Evolutionary conservation across 176 grass and related monocot species (phyloP), one percentile per base, ranked within the genome.

Genomic region (Chrysopogon serrulatus): DNA sequence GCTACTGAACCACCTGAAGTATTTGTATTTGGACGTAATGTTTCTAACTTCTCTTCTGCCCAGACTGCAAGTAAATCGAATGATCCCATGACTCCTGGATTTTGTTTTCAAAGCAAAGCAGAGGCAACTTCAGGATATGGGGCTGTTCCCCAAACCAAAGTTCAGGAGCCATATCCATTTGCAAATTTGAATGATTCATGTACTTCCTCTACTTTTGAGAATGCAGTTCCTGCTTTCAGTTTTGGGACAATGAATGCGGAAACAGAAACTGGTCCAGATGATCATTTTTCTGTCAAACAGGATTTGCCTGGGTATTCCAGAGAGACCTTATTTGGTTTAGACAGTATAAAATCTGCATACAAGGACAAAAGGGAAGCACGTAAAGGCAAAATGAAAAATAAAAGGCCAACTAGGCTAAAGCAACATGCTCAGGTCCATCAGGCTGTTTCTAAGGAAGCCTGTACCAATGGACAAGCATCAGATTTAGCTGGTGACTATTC

Each of bases 401-500:
- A 89, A 80, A 94, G 49, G 13, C 74, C 70, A 44, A 73, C 36
- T 74, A 96, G 74, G 75, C 37, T 72, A 56, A 95, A 88, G 75
- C 90, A 92, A 71, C 57, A 47, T 61, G 31, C 65, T 68, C 71
- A 79, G 44, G 23, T 30, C 63, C 74, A 87, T 72, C 85, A 92
- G 4, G 79, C 28, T 62, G 44, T 76, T 73, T 63, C 80, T 80
- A 65, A 83, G 48, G 79, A 84, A 85, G 49, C 86, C 66, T 39
- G 43, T 78, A 73, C 66, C 68, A 81, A 28, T 53, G 79, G 30
- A 89, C 62, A 34, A 36, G 54, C 6, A 85, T 79, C 61, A 21
- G 87, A 88, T 74, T 86, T 79, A 27, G 78, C 78, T 48, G 89
- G 84, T 77, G 89, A 86, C n/a, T 94, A 77, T 90, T 97, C 94